Percentiles rank a stretch among this genome's conserved stretches.
Evolutionary conservation across 768 basidiomycete species (phyloP).

Genomic region (Panus rudis): DNA sequence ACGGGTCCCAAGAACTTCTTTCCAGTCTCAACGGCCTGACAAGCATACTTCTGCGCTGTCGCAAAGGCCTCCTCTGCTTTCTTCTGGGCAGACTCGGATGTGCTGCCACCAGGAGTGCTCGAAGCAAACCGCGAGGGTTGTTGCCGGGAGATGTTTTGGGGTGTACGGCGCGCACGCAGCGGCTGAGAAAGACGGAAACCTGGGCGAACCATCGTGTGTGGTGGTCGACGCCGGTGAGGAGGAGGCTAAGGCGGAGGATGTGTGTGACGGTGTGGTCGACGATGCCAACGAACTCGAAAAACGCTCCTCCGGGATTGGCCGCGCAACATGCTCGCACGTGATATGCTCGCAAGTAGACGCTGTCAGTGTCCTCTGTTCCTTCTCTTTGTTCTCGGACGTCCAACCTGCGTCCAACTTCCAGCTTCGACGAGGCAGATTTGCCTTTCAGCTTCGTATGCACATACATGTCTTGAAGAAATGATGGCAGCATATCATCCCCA

Average conservation of each 20-base stretch:
- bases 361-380: no score
- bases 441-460: no score
- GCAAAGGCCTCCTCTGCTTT: conserved; percentile 65
- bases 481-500: no score
- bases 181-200: conserved; percentile 18
- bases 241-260: conserved; percentile 9
- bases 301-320: conserved; percentile 8
- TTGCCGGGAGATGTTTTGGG: conserved; percentile 10
- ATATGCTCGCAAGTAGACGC: no score
- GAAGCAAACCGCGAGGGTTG: conserved; percentile 20
- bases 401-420: no score
- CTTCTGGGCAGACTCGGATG: conserved; percentile 47
- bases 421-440: no score
- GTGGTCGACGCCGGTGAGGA: conserved; percentile 7
- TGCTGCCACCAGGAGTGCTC: conserved; percentile 15
- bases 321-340: conserved; percentile 8
- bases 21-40: conserved; percentile 43
- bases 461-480: no score
- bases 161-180: conserved; percentile 15
- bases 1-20: conserved; percentile 42
- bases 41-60: conserved; percentile 49
- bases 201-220: conserved; percentile 19
- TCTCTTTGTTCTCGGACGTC: no score
- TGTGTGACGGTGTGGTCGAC: conserved; percentile 9
- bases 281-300: conserved; percentile 9